Evolutionary conservation across 352 stramenopile species (phyloP).

Genomic region (Lagenidium sp.): DNA sequence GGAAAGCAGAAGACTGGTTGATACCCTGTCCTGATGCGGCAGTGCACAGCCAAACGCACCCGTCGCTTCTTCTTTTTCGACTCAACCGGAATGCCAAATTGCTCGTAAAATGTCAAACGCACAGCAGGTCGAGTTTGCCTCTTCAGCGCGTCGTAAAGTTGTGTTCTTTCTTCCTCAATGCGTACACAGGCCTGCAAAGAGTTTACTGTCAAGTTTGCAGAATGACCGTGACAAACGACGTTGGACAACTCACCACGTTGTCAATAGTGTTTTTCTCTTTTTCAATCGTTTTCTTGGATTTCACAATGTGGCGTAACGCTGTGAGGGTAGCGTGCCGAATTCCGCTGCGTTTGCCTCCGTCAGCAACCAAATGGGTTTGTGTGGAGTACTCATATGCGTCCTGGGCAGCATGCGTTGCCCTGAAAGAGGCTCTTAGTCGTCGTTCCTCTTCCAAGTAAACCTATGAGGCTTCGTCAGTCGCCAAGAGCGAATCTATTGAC

Average conservation of each 20-base stretch:
- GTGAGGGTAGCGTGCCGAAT: constrained; percentile 4
- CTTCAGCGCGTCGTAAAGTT: constrained; percentile 56
- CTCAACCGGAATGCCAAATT: constrained; percentile 38
- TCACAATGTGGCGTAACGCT: constrained; percentile 18
- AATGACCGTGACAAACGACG: too few species aligned
- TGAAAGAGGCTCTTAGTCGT: constrained; percentile 28
- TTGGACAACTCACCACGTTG: constrained; percentile 18
- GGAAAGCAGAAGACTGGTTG: background rate
- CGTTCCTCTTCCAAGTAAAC: constrained; percentile 60
- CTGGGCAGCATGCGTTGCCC: constrained; percentile 19
- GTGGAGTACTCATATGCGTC: constrained; percentile 35
- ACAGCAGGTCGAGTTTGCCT: constrained; percentile 24
- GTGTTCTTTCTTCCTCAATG: constrained; percentile 38
- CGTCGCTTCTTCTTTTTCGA: constrained; percentile 69
- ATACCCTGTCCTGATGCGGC: too few species aligned
- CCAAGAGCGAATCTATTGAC: background rate
- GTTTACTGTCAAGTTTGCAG: background rate
- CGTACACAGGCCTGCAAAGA: constrained; percentile 30
- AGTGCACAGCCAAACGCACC: constrained; percentile 19
- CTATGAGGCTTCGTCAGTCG: constrained; percentile 8
- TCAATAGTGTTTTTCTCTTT: constrained; percentile 14
- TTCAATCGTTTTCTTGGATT: constrained; percentile 11
- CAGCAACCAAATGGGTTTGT: constrained; percentile 5
- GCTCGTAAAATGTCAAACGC: constrained; percentile 46
- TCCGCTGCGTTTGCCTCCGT: constrained; percentile 12